A percentile compares a stretch with the other conserved stretches of the same genome.
Evolutionary conservation across 1,284 basidiomycete genomes (phyloP).

Genomic region (Ganoderma multipileum): DNA sequence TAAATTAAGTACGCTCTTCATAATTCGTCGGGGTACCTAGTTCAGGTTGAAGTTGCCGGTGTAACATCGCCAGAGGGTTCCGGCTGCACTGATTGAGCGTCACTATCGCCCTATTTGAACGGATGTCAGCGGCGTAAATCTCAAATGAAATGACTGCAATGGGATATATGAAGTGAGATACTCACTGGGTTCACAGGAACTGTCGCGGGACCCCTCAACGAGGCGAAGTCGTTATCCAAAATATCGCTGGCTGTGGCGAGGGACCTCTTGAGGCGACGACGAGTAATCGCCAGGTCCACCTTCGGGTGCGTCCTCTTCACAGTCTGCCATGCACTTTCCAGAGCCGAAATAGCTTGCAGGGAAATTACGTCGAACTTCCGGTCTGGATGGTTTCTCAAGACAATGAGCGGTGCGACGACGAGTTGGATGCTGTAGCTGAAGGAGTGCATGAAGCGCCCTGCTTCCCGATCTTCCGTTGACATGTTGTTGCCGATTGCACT

Average conservation of each 20-base stretch:
- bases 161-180: neutral
- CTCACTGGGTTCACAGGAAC: neutral
- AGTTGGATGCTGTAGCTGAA: conserved; percentile 4
- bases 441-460: neutral
- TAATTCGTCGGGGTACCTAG: too few species aligned
- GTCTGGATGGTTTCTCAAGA: neutral
- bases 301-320: neutral
- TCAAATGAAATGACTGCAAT: neutral
- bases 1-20: too few species aligned
- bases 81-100: neutral
- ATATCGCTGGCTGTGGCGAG: neutral
- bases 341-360: neutral
- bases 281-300: neutral
- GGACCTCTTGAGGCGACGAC: neutral
- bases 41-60: neutral
- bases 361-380: neutral
- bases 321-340: neutral
- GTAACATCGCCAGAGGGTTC: neutral
- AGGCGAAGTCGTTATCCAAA: neutral
- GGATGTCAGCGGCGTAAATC: neutral
- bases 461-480: neutral
- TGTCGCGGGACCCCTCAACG: neutral
- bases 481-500: neutral
- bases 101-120: neutral
- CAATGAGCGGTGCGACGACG: neutral